Conservation (phyloP, 441 rosid species). For the Arabidopsis lyrata region DNA sequence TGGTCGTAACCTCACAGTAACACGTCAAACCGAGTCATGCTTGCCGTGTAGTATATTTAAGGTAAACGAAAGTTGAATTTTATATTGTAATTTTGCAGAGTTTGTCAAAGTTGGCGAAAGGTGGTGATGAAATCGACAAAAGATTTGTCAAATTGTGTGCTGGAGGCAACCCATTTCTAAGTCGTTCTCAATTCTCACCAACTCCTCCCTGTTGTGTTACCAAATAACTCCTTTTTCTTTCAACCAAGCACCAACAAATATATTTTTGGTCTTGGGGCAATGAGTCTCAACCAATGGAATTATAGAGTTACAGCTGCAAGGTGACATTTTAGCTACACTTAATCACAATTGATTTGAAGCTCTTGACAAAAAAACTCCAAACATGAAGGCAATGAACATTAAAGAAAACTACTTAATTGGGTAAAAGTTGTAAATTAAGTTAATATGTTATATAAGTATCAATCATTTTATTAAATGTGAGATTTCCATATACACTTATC, state of each 20-base stretch:
- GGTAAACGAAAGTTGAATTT: constrained; percentile 18
- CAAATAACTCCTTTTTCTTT: constrained; percentile 31
- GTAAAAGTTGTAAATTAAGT: not conserved
- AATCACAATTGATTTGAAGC: constrained; percentile 11
- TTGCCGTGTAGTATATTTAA: constrained; percentile 28
- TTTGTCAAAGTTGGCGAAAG: constrained; percentile 51
- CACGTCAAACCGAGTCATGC: constrained; percentile 38
- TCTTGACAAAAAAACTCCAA: constrained; percentile 1
- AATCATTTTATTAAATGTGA: not conserved
- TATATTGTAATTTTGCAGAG: constrained; percentile 32
- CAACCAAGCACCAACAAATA: constrained; percentile 27
- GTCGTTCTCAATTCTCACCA: constrained; percentile 37
- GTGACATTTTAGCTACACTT: constrained; percentile 2
- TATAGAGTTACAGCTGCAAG: constrained; percentile 29
- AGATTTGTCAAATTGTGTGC: constrained; percentile 31
- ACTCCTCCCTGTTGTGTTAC: constrained; percentile 39
- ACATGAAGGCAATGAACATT: not conserved
- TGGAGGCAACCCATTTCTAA: constrained; percentile 44
- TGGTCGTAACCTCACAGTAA: constrained; percentile 28
- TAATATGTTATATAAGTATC: not conserved
- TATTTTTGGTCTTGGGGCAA: constrained; percentile 24
- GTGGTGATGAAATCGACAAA: constrained; percentile 42
- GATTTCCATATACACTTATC: not conserved
- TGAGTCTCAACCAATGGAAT: constrained; percentile 27
- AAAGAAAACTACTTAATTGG: not conserved